A percentile compares a stretch with the other conserved stretches of the same genome.
Conservation (phyloP, 257 asterid genomes). For the Cynanchum wilfordii region DNA sequence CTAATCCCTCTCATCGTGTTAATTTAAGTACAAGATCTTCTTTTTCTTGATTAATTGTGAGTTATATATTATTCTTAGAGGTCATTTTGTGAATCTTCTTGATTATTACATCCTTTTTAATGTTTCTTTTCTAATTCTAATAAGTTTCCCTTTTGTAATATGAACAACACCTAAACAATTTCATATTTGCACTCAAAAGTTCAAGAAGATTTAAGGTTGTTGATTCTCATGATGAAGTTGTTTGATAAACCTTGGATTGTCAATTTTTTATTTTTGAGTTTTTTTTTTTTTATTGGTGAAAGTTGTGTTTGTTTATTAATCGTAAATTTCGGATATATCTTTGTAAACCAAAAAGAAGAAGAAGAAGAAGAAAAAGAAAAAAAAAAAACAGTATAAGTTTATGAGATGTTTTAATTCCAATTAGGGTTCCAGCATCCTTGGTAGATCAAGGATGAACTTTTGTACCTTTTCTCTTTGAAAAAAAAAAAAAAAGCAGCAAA, state of each 20-base stretch:
- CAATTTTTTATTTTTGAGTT: too few relatives aligned
- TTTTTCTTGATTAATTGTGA: neutral
- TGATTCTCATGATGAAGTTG: neutral
- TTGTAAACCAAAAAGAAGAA: too few relatives aligned
- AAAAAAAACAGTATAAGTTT: neutral
- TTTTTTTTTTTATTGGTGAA: too few relatives aligned
- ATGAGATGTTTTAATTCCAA: too few relatives aligned
- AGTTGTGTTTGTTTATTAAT: neutral
- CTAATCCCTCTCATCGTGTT: neutral
- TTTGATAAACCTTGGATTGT: neutral
- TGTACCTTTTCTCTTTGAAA: neutral
- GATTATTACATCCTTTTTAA: neutral
- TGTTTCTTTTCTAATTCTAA: neutral
- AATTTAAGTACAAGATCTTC: neutral
- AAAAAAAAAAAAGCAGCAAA: neutral
- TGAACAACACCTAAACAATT: too few relatives aligned
- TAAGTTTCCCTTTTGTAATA: neutral
- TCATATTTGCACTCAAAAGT: neutral
- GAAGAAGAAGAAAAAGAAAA: neutral
- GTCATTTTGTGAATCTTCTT: neutral
- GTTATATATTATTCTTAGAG: neutral
- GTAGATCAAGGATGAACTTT: constrained; percentile 3
- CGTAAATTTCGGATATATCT: neutral
- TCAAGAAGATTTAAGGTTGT: neutral
- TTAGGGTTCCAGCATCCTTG: neutral